Evolutionary conservation across 805 yeast species (phyloP).

Genomic region (Myxozyma kluyveri): DNA sequence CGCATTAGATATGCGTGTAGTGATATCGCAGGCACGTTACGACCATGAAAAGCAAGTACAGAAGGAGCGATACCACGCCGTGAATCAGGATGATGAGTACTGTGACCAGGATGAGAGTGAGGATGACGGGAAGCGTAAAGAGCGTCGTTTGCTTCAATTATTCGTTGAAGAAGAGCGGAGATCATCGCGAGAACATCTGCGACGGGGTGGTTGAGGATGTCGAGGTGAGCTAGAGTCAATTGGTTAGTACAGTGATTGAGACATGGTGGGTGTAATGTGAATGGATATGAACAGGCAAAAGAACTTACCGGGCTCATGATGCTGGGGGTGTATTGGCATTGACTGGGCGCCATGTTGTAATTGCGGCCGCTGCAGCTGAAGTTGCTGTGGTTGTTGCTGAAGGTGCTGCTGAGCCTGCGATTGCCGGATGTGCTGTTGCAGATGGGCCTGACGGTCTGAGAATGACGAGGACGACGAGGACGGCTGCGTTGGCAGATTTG

Average conservation of each 20-base stretch:
- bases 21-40: constrained; percentile 93
- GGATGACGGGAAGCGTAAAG: constrained; percentile 51
- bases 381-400: no score
- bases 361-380: no score
- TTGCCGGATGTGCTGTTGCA: not conserved
- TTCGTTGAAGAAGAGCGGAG: constrained; percentile 77
- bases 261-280: no score
- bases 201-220: constrained; percentile 80
- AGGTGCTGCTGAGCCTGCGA: no score
- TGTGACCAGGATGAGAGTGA: constrained; percentile 27
- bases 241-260: no score
- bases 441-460: not conserved
- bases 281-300: no score
- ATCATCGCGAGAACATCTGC: constrained; percentile 80
- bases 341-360: no score
- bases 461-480: not conserved
- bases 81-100: constrained; percentile 19
- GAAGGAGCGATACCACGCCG: constrained; percentile 18
- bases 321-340: no score
- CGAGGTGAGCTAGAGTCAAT: no score
- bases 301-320: no score
- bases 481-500: not conserved
- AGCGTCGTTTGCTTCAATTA: constrained; percentile 85
- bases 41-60: constrained; percentile 86
- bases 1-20: constrained; percentile 85